phyloP scores from a whole-genome alignment of 352 stramenopile genomes.

The Globisporangium barbulae region DNA sequence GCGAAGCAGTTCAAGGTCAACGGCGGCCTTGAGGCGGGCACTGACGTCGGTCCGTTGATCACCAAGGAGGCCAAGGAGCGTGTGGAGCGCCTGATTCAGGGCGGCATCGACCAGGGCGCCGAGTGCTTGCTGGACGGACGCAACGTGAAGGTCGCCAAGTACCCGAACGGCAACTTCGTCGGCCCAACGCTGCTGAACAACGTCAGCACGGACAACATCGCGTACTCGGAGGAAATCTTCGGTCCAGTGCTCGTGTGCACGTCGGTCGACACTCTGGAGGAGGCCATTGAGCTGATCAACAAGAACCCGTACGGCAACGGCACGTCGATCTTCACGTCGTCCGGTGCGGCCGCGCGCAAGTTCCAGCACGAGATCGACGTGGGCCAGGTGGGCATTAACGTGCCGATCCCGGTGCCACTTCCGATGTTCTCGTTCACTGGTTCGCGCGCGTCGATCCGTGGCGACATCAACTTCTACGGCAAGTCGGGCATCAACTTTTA shows the following conservation, averaged over 20 bases:
- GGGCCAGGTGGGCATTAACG: conserved; percentile 96
- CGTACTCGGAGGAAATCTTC: conserved; percentile 97
- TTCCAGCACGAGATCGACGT: conserved; percentile 97
- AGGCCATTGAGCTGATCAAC: conserved; percentile 96
- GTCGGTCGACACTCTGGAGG: conserved; percentile 92
- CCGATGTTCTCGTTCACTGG: conserved; percentile 99
- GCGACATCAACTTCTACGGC: conserved; percentile 98
- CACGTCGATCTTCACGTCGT: conserved; percentile 95
- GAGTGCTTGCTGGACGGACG: conserved; percentile 91
- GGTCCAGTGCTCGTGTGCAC: conserved; percentile 94
- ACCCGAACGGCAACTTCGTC: conserved; percentile 95
- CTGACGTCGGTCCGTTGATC: conserved; percentile 89
- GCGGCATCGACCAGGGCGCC: conserved; percentile 88
- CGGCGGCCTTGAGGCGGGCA: conserved; percentile 67
- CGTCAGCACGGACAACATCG: conserved; percentile 78
- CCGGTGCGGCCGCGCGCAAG: conserved; percentile 91
- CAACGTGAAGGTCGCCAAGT: conserved; percentile 86
- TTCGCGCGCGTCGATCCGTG: conserved; percentile 91
- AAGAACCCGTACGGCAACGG: conserved; percentile 97
- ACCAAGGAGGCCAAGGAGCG: conserved; percentile 84
- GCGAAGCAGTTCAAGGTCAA: conserved; percentile 92
- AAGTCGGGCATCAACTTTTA: conserved; percentile 97
- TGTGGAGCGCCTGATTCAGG: conserved; percentile 88
- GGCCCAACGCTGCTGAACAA: conserved; percentile 92
- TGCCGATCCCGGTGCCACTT: conserved; percentile 96